phyloP scores from a whole-genome alignment of 768 basidiomycete genomes.

The Amylocystis lapponica region DNA sequence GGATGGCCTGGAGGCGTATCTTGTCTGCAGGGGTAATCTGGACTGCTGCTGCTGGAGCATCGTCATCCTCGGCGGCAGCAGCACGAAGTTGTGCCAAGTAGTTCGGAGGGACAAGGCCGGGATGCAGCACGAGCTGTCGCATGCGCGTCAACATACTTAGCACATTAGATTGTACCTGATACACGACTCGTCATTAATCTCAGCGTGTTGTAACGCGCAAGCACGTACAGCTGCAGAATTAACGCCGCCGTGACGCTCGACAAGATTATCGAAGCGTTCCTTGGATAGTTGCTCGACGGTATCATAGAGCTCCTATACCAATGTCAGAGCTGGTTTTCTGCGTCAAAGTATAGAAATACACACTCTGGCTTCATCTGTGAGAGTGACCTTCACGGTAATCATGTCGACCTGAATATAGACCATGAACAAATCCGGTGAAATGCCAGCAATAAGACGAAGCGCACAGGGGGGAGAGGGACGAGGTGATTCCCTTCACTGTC shows the following conservation, averaged over 20 bases:
- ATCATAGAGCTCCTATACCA: conserved; percentile 55
- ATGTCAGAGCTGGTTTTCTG: conserved; percentile 3
- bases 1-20: conserved; percentile 46
- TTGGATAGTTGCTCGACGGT: conserved; percentile 59
- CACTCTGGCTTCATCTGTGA: conserved; percentile 62
- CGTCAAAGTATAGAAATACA: conserved; percentile 12
- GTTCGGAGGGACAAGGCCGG: conserved; percentile 62
- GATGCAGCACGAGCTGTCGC: conserved; percentile 77
- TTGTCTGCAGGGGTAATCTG: conserved; percentile 46
- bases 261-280: conserved; percentile 51
- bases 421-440: not conserved
- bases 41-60: conserved; percentile 21
- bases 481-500: conserved; percentile 68
- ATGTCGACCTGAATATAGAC: conserved; percentile 58
- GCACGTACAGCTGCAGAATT: conserved; percentile 32
- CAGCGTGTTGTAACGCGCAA: not conserved
- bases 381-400: conserved; percentile 63
- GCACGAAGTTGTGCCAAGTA: conserved; percentile 60
- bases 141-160: conserved; percentile 82
- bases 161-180: conserved; percentile 63
- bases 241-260: conserved; percentile 35
- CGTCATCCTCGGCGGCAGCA: conserved; percentile 25
- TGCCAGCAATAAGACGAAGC: no score
- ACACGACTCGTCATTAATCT: not conserved
- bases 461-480: conserved; percentile 68